Evolutionary conservation across 331 rosid species (phyloP), one percentile per base, ranked within the genome.

Genomic region (Rosa hybrid): DNA sequence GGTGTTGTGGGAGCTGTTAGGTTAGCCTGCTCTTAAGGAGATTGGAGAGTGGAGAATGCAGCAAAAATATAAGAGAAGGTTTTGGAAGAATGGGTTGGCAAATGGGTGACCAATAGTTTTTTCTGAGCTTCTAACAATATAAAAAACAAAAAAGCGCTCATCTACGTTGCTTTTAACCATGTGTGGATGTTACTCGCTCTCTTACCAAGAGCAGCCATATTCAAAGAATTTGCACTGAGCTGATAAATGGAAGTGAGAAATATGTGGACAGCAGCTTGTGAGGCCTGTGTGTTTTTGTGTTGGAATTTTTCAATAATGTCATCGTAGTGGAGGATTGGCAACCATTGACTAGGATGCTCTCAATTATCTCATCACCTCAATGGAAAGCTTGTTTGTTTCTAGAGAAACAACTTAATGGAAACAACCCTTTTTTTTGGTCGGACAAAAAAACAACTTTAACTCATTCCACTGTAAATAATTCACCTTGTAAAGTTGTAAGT

Each of bases 91-190:
- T 71, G 67, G 71, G 74, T 54, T 82, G 82, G 82, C 82, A 51
- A 72, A 50, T 63, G 75, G 39, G 80, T 72, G 86, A 42, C 79
- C 79, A 72, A 50, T 65, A 42, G 16, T 68, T 81, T 68, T 67
- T 68, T 34, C 13, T 27, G 59, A 25, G 71, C 20, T 50, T 27
- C 7, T 10, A 21, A 46, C 54, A 54, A 67, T 48, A 49, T n/a
- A 23, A 27, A 27, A 27, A 27, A 27, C 1, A 1, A 27, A 60
- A 60, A 60, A 14, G 18, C 0, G 14, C n/a, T 54, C 46, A 21
- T 27, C 20, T 64, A 17, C 51, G 44, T 76, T 20, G 53, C 44
- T 16, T 75, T 44, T 59, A 8, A 17, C 71, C 68, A 62, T 62
- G 25, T 17, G 71, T 76, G 77, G 49, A 74, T 54, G 77, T 64